Conservation (phyloP, 2,329 filamentous ascomycete species). For the Botrytis tulipae region DNA sequence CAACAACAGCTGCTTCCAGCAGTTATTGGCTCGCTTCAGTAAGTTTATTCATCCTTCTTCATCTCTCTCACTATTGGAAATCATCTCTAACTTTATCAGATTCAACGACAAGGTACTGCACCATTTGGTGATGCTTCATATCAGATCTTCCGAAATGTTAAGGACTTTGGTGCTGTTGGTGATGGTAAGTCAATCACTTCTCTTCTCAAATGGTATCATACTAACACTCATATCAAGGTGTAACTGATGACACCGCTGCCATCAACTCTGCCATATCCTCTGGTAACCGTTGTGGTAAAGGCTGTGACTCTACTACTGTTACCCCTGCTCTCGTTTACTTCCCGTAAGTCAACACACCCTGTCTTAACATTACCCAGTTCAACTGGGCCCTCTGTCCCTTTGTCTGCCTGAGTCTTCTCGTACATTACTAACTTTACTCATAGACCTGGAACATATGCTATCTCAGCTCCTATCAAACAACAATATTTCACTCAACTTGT, state of each 20-base stretch:
- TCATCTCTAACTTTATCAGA: constrained; percentile 20
- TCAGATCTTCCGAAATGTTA: constrained; percentile 74
- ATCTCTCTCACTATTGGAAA: background rate
- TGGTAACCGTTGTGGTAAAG: constrained; percentile 75
- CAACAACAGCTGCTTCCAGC: constrained; percentile 20
- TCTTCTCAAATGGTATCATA: background rate
- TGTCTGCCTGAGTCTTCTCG: background rate
- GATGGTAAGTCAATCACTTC: constrained; percentile 51
- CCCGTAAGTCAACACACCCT: constrained; percentile 28
- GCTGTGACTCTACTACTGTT: constrained; percentile 81
- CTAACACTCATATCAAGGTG: constrained; percentile 56
- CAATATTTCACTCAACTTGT: constrained; percentile 94
- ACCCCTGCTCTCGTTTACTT: constrained; percentile 89
- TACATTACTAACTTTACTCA: constrained; percentile 38
- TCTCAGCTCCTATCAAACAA: constrained; percentile 76
- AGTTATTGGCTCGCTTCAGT: constrained; percentile 36
- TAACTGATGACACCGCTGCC: constrained; percentile 77
- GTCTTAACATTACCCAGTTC: no score
- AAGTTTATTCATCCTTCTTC: background rate
- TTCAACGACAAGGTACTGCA: constrained; percentile 37
- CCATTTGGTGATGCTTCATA: constrained; percentile 51
- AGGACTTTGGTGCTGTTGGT: constrained; percentile 71
- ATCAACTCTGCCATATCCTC: constrained; percentile 81
- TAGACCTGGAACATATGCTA: constrained; percentile 73
- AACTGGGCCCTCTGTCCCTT: background rate